Evolutionary conservation across 495 filamentous ascomycete species (phyloP).

Genomic region (Aspergillus sclerotioniger): DNA sequence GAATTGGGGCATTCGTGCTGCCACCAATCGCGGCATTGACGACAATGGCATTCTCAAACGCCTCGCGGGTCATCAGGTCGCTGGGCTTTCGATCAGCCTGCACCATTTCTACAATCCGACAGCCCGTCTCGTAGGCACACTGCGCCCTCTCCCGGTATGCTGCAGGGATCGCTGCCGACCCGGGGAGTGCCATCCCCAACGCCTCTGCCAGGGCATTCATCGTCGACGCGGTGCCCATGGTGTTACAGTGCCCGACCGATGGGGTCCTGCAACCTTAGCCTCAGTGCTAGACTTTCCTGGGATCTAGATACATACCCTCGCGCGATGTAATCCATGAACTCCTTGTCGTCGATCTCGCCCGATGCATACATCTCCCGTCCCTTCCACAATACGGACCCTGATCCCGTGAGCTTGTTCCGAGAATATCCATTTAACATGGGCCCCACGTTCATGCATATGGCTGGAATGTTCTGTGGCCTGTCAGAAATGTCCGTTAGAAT

Average conservation of each 20-base stretch:
- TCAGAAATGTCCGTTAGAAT: neutral
- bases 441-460: neutral
- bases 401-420: neutral
- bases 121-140: slow-evolving; percentile 47
- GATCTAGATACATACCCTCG: slow-evolving; percentile 30
- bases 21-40: slow-evolving; percentile 49
- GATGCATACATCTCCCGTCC: neutral
- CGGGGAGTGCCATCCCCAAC: slow-evolving; percentile 49
- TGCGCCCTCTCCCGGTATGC: slow-evolving; percentile 39
- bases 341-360: slow-evolving; percentile 43
- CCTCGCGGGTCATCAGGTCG: slow-evolving; percentile 49
- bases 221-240: slow-evolving; percentile 52
- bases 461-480: neutral
- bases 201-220: slow-evolving; percentile 52
- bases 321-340: slow-evolving; percentile 44
- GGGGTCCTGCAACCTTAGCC: neutral
- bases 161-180: neutral
- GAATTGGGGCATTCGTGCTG: slow-evolving; percentile 52
- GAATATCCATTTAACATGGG: neutral
- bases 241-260: slow-evolving; percentile 44
- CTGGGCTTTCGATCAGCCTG: slow-evolving; percentile 47
- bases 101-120: slow-evolving; percentile 42
- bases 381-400: neutral
- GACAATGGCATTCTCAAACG: slow-evolving; percentile 52
- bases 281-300: slow-evolving; percentile 23